Percentiles rank a stretch among this genome's conserved stretches.
These are phyloP conservation scores for Darksidea phi DNA, from an alignment of 495 filamentous ascomycete species.

Conservation along the genomic window DNA sequence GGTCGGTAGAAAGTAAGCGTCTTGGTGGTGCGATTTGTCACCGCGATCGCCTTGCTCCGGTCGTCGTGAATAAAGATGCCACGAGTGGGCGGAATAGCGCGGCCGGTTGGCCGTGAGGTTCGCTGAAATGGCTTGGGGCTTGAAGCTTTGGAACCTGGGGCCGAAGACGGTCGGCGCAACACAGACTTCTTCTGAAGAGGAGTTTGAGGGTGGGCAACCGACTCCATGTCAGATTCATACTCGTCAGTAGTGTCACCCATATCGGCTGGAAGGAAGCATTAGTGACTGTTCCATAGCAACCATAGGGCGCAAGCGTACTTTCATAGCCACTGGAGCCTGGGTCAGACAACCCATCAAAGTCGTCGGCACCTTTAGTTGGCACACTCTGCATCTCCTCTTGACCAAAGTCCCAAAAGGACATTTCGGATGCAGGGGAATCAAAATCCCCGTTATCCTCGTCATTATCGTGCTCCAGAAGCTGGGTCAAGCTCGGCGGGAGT, in stretches of 20 bases:
- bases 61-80: constrained; percentile 36
- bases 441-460: constrained; percentile 23
- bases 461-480: constrained; percentile 60
- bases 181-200: constrained; percentile 52
- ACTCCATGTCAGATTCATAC: constrained; percentile 63
- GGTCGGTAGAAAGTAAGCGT: constrained; percentile 64
- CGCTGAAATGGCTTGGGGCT: constrained; percentile 42
- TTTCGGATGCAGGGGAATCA: constrained; percentile 13
- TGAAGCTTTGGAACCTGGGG: constrained; percentile 55
- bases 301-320: constrained; percentile 52
- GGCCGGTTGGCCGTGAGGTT: constrained; percentile 23
- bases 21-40: constrained; percentile 67
- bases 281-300: constrained; percentile 48
- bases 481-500: constrained; percentile 66
- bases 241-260: constrained; percentile 83
- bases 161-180: constrained; percentile 55
- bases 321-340: constrained; percentile 73
- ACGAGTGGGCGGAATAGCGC: constrained; percentile 37
- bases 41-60: constrained; percentile 65
- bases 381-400: constrained; percentile 11
- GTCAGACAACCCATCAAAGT: constrained; percentile 51
- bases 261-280: constrained; percentile 62
- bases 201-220: constrained; percentile 54
- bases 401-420: constrained; percentile 43
- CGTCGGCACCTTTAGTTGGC: background rate